Percentiles rank a stretch among this genome's conserved stretches.
Conservation (phyloP, 306 rosid species). For the Dalbergia cochinchinensis region DNA sequence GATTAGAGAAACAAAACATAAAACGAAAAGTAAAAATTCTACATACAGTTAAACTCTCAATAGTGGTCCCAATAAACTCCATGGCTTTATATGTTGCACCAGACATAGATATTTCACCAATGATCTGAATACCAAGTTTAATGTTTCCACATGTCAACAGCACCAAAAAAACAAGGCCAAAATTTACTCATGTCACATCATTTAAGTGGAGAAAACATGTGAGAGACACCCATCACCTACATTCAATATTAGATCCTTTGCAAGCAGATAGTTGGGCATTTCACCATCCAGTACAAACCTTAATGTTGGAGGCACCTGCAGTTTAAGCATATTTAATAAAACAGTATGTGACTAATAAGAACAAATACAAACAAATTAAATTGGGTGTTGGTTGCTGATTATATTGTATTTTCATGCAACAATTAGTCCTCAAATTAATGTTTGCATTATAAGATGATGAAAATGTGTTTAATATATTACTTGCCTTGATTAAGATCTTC, state of each 20-base stretch:
- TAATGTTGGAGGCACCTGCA: conserved; percentile 87
- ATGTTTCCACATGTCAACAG: conserved; percentile 32
- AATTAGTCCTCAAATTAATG: too few species aligned
- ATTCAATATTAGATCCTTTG: conserved; percentile 88
- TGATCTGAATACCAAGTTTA: conserved; percentile 59
- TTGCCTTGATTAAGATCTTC: conserved; percentile 78
- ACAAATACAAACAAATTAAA: neutral
- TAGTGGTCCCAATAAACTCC: conserved; percentile 85
- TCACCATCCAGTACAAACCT: conserved; percentile 84
- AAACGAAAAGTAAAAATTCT: neutral
- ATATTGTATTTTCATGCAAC: too few species aligned
- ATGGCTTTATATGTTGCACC: conserved; percentile 92
- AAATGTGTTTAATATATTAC: neutral
- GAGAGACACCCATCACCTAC: conserved; percentile 54
- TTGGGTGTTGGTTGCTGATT: too few species aligned
- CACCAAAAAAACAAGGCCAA: conserved; percentile 12
- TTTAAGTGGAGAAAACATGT: conserved; percentile 25
- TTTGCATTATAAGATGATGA: too few species aligned
- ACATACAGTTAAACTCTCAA: conserved; percentile 80
- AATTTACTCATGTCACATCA: neutral
- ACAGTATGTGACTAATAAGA: neutral
- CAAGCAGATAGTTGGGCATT: conserved; percentile 86
- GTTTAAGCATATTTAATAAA: conserved; percentile 22
- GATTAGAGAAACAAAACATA: neutral
- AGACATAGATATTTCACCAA: conserved; percentile 89